Evolutionary conservation across 371 early-diverging fungal species (phyloP).

Genomic region (Haplosporangium sp.): DNA sequence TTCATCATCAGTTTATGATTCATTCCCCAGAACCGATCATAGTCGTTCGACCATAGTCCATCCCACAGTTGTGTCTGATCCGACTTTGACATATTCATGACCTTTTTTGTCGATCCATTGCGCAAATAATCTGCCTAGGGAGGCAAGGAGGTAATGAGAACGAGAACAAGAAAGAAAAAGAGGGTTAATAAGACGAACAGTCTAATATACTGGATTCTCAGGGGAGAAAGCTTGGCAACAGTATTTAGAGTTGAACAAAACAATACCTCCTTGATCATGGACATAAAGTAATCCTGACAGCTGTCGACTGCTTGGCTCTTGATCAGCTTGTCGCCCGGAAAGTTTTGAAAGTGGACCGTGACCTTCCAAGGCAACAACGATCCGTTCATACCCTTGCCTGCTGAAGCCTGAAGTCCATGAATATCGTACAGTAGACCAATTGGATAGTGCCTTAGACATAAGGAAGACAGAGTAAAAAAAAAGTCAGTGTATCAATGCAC

Average conservation of each 20-base stretch:
- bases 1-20: constrained; percentile 65
- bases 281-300: constrained; percentile 79
- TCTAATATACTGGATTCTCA: too few relatives aligned
- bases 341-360: constrained; percentile 68
- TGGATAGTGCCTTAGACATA: constrained; percentile 77
- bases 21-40: constrained; percentile 72
- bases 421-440: constrained; percentile 78
- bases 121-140: constrained; percentile 80
- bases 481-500: too few relatives aligned
- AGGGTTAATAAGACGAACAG: not conserved
- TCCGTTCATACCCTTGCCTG: constrained; percentile 38
- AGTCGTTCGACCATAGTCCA: constrained; percentile 63
- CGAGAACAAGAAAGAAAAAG: constrained; percentile 1
- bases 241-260: too few relatives aligned
- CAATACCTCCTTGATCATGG: constrained; percentile 80
- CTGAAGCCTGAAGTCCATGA: constrained; percentile 46
- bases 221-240: too few relatives aligned
- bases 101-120: constrained; percentile 74
- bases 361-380: constrained; percentile 70
- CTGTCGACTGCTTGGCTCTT: constrained; percentile 63
- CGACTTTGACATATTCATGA: constrained; percentile 80
- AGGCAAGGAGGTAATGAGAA: not conserved
- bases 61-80: constrained; percentile 81
- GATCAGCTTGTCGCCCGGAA: constrained; percentile 70
- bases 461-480: constrained; percentile 5